Evolutionary conservation across 169 alveolate genomes (phyloP).

Genomic region (Plasmodium coatneyi): DNA sequence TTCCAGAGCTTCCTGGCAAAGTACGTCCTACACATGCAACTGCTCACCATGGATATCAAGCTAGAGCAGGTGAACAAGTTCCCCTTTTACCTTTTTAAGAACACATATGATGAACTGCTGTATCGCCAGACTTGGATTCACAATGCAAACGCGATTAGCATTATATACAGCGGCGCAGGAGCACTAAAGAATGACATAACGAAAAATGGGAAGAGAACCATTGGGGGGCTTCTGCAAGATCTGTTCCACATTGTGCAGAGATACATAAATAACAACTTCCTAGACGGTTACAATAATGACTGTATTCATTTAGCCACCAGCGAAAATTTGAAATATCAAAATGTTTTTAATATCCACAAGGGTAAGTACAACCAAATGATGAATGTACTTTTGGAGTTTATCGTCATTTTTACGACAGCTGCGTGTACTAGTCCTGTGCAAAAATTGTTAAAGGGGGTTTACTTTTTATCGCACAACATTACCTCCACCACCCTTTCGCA

Average conservation of each 20-base stretch:
- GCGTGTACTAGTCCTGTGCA: slow-evolving; percentile 66
- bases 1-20: slow-evolving; percentile 89
- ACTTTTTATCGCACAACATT: slow-evolving; percentile 44
- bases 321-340: slow-evolving; percentile 23
- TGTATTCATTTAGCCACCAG: slow-evolving; percentile 62
- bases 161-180: slow-evolving; percentile 69
- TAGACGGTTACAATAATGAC: slow-evolving; percentile 75
- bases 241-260: slow-evolving; percentile 13
- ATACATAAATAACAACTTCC: slow-evolving; percentile 59
- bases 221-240: slow-evolving; percentile 52
- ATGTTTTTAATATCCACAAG: slow-evolving; percentile 45
- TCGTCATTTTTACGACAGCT: slow-evolving; percentile 58
- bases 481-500: slow-evolving; percentile 18
- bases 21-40: slow-evolving; percentile 41
- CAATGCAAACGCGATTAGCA: slow-evolving; percentile 73
- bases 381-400: slow-evolving; percentile 47
- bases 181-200: slow-evolving; percentile 73
- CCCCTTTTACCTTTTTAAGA: slow-evolving; percentile 65
- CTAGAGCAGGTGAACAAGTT: slow-evolving; percentile 16
- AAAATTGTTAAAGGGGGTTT: slow-evolving; percentile 27
- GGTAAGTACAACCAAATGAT: slow-evolving; percentile 41
- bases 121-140: slow-evolving; percentile 66
- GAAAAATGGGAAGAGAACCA: slow-evolving; percentile 71
- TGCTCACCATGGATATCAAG: slow-evolving; percentile 37
- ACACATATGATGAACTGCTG: slow-evolving; percentile 9